Conservation (phyloP, 257 asterid genomes). For the Cynanchum wilfordii region DNA sequence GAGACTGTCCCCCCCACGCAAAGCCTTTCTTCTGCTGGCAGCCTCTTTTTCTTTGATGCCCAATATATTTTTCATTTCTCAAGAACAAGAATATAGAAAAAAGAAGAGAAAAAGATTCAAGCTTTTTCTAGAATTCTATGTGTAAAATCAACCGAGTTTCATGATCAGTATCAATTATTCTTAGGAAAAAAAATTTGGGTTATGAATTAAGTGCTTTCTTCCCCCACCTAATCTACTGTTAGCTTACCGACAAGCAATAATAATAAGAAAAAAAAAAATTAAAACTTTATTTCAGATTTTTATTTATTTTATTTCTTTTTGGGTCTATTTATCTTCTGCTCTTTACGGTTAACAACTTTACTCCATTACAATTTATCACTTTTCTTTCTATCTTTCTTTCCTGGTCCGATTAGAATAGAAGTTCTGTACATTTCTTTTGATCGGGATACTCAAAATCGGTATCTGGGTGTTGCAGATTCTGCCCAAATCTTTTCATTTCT, state of each 20-base stretch:
- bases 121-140: not conserved
- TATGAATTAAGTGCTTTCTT: slow-evolving; percentile 5
- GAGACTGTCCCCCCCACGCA: not conserved
- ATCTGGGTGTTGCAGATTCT: slow-evolving; percentile 1
- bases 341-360: not conserved
- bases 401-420: not conserved
- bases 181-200: not conserved
- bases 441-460: not conserved
- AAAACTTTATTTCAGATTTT: not conserved
- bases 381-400: not conserved
- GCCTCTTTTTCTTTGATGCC: not conserved
- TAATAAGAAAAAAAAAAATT: not conserved
- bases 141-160: not conserved
- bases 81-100: not conserved
- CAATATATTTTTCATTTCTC: not conserved
- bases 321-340: slow-evolving; percentile 11
- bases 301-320: not conserved
- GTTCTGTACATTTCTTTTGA: not conserved
- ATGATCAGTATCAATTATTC: not conserved
- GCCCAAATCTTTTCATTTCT: not conserved
- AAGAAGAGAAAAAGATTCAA: not conserved
- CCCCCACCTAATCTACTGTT: not conserved
- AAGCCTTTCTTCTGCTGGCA: not conserved
- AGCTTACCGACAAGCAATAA: slow-evolving; percentile 6
- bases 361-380: slow-evolving; percentile 6